A percentile compares a stretch with the other conserved stretches of the same genome.
phyloP scores from a whole-genome alignment of 2,329 filamentous ascomycete genomes.

The Trichoderma guizhouense region DNA sequence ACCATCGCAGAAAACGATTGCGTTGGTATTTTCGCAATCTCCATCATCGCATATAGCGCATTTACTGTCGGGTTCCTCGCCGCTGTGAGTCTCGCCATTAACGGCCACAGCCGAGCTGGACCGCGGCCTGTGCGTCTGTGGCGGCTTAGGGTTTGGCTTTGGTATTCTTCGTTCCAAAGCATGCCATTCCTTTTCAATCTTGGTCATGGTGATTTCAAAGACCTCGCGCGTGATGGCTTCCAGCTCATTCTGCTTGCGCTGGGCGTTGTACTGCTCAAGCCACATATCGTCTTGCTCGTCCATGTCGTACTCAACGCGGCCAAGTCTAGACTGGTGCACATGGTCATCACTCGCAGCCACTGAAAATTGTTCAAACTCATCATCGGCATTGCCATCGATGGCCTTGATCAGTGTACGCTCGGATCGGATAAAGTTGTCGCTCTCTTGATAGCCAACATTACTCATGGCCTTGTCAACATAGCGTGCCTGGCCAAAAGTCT shows the following conservation, averaged over 20 bases:
- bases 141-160: conserved; percentile 93
- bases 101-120: conserved; percentile 94
- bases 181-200: conserved; percentile 99
- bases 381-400: conserved; percentile 56
- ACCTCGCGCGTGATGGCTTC: conserved; percentile 87
- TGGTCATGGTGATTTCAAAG: conserved; percentile 97
- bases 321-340: conserved; percentile 47
- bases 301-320: conserved; percentile 98
- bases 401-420: conserved; percentile 68
- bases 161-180: conserved; percentile 93
- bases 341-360: conserved; percentile 30
- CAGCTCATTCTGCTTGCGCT: conserved; percentile 69
- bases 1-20: conserved; percentile 97
- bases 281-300: conserved; percentile 98
- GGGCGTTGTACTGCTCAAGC: conserved; percentile 78
- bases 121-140: conserved; percentile 86
- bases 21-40: conserved; percentile 99
- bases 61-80: conserved; percentile 95
- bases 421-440: conserved; percentile 78
- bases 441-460: conserved; percentile 93
- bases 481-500: conserved; percentile 77
- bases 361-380: conserved; percentile 50
- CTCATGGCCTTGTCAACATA: conserved; percentile 97
- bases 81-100: conserved; percentile 78
- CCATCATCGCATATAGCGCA: conserved; percentile 98